phyloP scores from a whole-genome alignment of 352 stramenopile species.

The Globisporangium emineosum region DNA sequence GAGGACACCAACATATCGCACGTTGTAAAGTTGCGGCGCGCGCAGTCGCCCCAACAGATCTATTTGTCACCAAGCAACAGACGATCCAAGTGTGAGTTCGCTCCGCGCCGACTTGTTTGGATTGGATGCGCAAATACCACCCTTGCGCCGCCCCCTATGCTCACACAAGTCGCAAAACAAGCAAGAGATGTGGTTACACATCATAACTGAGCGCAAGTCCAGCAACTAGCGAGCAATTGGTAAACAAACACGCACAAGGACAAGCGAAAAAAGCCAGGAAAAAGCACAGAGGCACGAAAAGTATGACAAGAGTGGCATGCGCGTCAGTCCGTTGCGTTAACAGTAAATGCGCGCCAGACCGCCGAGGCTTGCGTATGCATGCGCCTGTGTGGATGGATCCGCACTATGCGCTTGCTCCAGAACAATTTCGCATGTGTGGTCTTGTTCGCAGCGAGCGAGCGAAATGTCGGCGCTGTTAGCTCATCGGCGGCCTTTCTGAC shows the following conservation, averaged over 20 bases:
- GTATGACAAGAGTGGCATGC: neutral
- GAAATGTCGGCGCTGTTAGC: neutral
- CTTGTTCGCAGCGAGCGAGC: neutral
- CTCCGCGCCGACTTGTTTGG: neutral
- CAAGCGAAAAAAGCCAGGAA: neutral
- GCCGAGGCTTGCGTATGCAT: neutral
- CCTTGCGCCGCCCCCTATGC: neutral
- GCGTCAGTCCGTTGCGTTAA: too few relatives aligned
- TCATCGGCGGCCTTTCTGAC: neutral
- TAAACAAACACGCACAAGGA: neutral
- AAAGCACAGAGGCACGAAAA: neutral
- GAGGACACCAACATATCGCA: constrained; percentile 1
- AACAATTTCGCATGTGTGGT: neutral
- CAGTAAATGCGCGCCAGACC: too few relatives aligned
- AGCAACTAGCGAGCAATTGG: neutral
- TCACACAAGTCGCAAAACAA: neutral
- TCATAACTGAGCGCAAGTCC: neutral
- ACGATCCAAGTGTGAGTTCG: neutral
- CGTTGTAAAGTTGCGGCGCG: neutral
- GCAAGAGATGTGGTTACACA: neutral
- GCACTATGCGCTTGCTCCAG: neutral
- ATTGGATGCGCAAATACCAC: neutral
- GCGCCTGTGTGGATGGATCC: neutral
- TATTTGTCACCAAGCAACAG: neutral
- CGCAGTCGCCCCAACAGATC: neutral